These are phyloP conservation scores for Bathelium albidoporum DNA, from an alignment of 495 filamentous ascomycete genomes.

Conservation along the genomic window DNA sequence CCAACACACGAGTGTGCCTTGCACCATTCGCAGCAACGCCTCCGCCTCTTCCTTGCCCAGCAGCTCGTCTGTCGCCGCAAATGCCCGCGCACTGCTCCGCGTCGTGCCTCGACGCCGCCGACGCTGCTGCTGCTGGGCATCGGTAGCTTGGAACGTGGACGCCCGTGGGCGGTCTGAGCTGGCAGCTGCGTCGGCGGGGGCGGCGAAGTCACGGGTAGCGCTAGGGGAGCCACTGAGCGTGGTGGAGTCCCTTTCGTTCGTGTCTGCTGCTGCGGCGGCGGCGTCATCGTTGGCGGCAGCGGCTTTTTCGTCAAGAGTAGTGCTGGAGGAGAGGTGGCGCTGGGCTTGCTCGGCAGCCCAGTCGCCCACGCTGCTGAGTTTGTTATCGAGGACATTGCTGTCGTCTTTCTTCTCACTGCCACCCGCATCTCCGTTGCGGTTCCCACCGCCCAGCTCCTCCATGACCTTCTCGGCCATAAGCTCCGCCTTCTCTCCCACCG, in stretches of 20 bases:
- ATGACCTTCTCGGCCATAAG: constrained; percentile 18
- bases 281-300: constrained; percentile 6
- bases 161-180: neutral
- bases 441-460: constrained; percentile 8
- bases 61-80: constrained; percentile 57
- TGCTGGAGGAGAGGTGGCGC: constrained; percentile 4
- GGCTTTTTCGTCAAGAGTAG: constrained; percentile 33
- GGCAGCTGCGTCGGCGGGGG: neutral
- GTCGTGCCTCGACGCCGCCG: constrained; percentile 67
- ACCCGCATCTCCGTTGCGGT: constrained; percentile 24
- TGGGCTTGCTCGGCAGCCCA: constrained; percentile 28
- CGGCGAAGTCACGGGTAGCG: neutral
- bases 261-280: neutral
- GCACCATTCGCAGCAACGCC: constrained; percentile 67
- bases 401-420: constrained; percentile 34
- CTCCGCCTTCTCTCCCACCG: constrained; percentile 10
- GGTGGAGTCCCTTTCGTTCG: constrained; percentile 2
- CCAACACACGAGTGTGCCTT: constrained; percentile 82
- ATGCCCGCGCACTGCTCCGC: constrained; percentile 59
- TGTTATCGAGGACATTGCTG: constrained; percentile 39
- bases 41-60: constrained; percentile 65
- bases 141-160: constrained; percentile 15
- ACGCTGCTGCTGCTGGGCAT: constrained; percentile 20
- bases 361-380: constrained; percentile 34
- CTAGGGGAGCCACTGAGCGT: neutral